A percentile compares a stretch with the other conserved stretches of the same genome.
phyloP scores from a whole-genome alignment of 441 rosid species.

The Eutrema salsugineum region DNA sequence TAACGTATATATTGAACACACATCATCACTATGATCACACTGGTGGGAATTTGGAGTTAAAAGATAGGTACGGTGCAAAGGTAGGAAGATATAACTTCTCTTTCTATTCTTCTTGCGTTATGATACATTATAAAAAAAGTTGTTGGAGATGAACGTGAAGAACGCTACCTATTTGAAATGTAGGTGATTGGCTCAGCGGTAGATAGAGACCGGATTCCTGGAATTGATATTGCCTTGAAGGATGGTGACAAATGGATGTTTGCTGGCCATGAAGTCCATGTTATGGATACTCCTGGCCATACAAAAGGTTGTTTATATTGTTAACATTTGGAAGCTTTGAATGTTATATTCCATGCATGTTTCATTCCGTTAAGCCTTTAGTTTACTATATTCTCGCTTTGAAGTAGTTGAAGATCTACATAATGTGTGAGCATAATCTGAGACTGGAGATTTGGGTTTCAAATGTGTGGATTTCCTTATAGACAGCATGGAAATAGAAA shows the following conservation, averaged over 20 bases:
- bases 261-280: conserved; percentile 90
- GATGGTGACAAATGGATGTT: conserved; percentile 99
- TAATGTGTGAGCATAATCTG: neutral
- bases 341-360: neutral
- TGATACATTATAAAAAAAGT: neutral
- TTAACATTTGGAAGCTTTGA: neutral
- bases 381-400: neutral
- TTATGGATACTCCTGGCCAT: conserved; percentile 95
- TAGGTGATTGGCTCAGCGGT: conserved; percentile 88
- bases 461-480: too few relatives aligned
- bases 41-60: conserved; percentile 90
- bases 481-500: too few relatives aligned
- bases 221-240: conserved; percentile 80
- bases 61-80: conserved; percentile 98
- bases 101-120: neutral
- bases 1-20: conserved; percentile 84
- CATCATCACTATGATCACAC: conserved; percentile 97
- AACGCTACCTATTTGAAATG: conserved; percentile 12
- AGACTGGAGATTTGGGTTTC: neutral
- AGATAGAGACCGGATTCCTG: conserved; percentile 86
- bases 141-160: neutral
- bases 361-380: neutral
- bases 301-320: conserved; percentile 60
- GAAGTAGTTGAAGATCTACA: neutral
- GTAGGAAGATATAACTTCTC: conserved; percentile 41